Base-by-base conservation (phyloP, 1,139 yeast species). In the Yamadazyma atmosphaerica region DNA sequence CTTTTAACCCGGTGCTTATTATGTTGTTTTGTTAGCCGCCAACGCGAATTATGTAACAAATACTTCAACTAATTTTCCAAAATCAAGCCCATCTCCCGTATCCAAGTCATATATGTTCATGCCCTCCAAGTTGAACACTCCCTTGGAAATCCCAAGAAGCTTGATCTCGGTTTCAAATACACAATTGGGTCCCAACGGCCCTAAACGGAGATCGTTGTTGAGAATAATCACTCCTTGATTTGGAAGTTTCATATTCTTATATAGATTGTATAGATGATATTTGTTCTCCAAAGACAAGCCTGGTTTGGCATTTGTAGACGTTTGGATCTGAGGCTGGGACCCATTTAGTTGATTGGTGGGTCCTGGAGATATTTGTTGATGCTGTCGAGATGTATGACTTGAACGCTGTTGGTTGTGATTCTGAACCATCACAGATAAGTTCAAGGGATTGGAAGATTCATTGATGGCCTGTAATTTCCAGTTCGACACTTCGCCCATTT, bases 401-500 rank as follows among this genome's bases (percentile, higher is more conserved):
- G 24, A 15, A 19, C 19, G 22, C 12, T n/a, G 21, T 17, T 18
- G 33, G 3, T 29, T n/a, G 5, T 61, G 61, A 37, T 58, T 57
- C 40, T 65, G 72, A 2, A 63, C 62, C 25, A 67, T 49, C 24
- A 71, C 51, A n/a, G 74, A 63, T 18, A 82, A 49, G 50, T 74
- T 65, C 58, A 81, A 60, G 47, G 69, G 59, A 43, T 70, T 60
- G 44, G 61, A 50, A 21, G 82, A 68, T 42, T 72, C 72, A 61
- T 86, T 86, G 39, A 84, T 73, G 1, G 86, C 82, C 52, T 82
- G 86, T 4, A 86, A 69, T 39, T 72, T 74, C 86, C 92, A 81
- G 38, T 68, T 72, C 47, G 78, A 77, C 4, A 72, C 67, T 38
- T 79, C 75, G 2, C 94, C 94, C 11, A 83, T 59, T 45, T 71